Percentiles rank a stretch among this genome's conserved stretches.
Conservation (phyloP, 2,329 filamentous ascomycete genomes). For the Phaeophleospora eucalypticola region DNA sequence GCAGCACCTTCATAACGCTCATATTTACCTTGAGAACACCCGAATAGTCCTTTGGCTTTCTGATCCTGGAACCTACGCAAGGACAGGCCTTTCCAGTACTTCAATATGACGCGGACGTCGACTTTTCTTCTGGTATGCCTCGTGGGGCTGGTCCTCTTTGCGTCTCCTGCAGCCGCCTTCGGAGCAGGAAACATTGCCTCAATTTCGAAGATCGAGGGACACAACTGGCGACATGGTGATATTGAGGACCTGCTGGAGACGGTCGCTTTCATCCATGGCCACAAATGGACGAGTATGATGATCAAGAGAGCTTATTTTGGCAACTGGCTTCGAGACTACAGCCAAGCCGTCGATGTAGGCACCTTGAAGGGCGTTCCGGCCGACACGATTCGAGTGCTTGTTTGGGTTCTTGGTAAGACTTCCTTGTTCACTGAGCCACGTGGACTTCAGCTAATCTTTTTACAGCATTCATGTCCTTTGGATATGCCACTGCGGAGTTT, state of each 20-base stretch:
- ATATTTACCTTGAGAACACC: too few species aligned
- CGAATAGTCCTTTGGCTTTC: too few species aligned
- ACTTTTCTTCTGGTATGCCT: conserved; percentile 26
- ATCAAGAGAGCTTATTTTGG: conserved; percentile 89
- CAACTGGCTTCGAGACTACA: conserved; percentile 93
- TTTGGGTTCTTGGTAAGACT: conserved; percentile 63
- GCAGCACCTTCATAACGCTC: too few species aligned
- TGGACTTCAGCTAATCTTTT: neutral
- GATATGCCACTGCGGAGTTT: conserved; percentile 78
- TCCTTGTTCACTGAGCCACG: neutral
- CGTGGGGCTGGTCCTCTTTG: conserved; percentile 25
- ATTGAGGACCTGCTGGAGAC: conserved; percentile 50
- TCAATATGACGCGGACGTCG: conserved; percentile 2
- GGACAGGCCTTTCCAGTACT: too few species aligned
- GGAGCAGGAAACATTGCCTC: conserved; percentile 48
- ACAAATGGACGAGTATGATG: conserved; percentile 61
- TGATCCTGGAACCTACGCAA: too few species aligned
- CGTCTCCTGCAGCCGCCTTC: conserved; percentile 36
- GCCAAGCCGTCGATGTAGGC: conserved; percentile 87
- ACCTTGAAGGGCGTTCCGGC: conserved; percentile 87
- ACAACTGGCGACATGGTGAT: conserved; percentile 52
- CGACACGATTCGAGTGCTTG: conserved; percentile 82
- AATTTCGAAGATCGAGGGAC: conserved; percentile 42
- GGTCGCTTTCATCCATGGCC: conserved; percentile 35
- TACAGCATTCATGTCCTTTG: conserved; percentile 77